Base-by-base conservation (phyloP, 306 rosid genomes). In the Castanea mollissima region DNA sequence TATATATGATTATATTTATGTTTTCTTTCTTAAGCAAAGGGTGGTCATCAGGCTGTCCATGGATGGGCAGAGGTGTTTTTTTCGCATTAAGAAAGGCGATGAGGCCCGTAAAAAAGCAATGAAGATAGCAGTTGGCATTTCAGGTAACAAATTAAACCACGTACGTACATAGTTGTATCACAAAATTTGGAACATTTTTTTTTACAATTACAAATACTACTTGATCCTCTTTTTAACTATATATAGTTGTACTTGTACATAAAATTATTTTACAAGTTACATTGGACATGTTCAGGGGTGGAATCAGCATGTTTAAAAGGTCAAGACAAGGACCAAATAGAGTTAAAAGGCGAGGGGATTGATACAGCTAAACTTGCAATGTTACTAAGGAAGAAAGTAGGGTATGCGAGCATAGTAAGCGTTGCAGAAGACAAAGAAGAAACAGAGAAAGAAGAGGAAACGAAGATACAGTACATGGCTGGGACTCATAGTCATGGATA, bases 121-220 rank as follows among this genome's bases (percentile, higher is more conserved):
- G 31, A 81, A 54, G 70, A 87, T 84, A 13, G 90, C 90, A 51
- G 76, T 82, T 18, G 76, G 80, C 32, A 58, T 84, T 12, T 62
- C 29, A 29, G 88, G 90, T 87, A 83, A 74, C 7, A 6, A 54
- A 21, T 12, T 7, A 38, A 38, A 7, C 46, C 46, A 38, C 46
- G 46, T 38, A 2, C 46, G 11, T 38, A 8, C 11, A 11, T 38
- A 38, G 46, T 35, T 38, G 46, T 38, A 8, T 38, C 46, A 38
- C 46, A 38, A 38, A 38, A 41, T 41, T 41, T 41, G 11, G 46
- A 8, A 41, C 46, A 41, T 2, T 41, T 41, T 8, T 8, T 29
- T 41, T 41, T 8, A 41, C 46, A 41, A 41, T 41, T 41, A 8
- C 46, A 41, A 2, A 41, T 41, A 41, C 46, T 41, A 8, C 46